phyloP scores from a whole-genome alignment of 1,139 yeast genomes.

The Yamadazyma mexicana region DNA sequence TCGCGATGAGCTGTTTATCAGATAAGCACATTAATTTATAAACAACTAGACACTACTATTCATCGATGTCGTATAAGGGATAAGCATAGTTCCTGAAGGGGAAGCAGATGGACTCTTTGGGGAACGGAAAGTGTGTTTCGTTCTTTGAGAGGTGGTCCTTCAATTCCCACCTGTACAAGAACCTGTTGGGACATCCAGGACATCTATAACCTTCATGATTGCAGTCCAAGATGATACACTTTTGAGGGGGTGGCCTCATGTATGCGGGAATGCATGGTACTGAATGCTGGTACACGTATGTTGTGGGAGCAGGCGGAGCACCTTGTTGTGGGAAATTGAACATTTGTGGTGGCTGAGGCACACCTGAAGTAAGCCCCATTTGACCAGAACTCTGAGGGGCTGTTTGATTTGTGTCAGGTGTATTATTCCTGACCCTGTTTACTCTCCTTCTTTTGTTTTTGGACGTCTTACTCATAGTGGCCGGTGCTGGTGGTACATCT shows the following conservation, averaged over 20 bases:
- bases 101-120: slow-evolving; percentile 3
- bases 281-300: too few relatives aligned
- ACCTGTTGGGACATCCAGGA: slow-evolving; percentile 7
- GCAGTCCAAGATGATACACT: background rate
- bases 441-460: too few relatives aligned
- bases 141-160: slow-evolving; percentile 7
- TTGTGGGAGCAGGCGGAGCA: too few relatives aligned
- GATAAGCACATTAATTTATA: background rate
- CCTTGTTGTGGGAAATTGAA: too few relatives aligned
- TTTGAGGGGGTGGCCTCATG: background rate
- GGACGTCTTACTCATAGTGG: too few relatives aligned
- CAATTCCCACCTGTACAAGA: slow-evolving; percentile 7
- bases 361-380: too few relatives aligned
- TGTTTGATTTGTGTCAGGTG: too few relatives aligned
- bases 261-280: background rate
- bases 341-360: too few relatives aligned
- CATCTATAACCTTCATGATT: slow-evolving; percentile 5
- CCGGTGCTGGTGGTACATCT: too few relatives aligned
- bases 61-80: slow-evolving; percentile 10
- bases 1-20: slow-evolving; percentile 9
- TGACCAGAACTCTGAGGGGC: too few relatives aligned
- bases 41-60: too few relatives aligned
- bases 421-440: too few relatives aligned
- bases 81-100: slow-evolving; percentile 1
- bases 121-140: background rate